Percentiles rank a stretch among this genome's conserved stretches.
Conservation (phyloP, 2,329 filamentous ascomycete genomes). For the Coleophoma eucalyptorum region DNA sequence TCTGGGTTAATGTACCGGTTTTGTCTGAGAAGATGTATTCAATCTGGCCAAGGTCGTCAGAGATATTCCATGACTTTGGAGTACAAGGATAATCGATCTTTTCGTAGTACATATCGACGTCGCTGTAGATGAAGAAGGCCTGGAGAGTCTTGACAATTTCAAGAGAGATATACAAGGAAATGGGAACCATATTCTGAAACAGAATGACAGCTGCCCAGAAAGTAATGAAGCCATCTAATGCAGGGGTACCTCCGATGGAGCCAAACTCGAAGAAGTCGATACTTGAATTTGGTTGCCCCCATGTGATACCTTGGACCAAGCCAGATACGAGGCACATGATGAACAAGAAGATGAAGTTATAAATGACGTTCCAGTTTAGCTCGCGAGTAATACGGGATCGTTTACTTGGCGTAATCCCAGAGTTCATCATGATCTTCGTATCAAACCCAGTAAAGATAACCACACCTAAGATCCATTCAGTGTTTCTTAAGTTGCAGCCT, state of each 20-base stretch:
- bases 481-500: constrained; percentile 91
- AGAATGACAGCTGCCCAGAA: constrained; percentile 95
- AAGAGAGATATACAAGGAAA: constrained; percentile 94
- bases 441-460: constrained; percentile 94
- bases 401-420: constrained; percentile 92
- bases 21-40: constrained; percentile 99
- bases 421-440: constrained; percentile 99
- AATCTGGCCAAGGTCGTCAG: constrained; percentile 94
- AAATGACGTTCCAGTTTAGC: constrained; percentile 95
- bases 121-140: constrained; percentile 96
- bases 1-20: constrained; percentile 84
- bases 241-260: constrained; percentile 70
- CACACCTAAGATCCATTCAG: constrained; percentile 90
- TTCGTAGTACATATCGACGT: constrained; percentile 96
- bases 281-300: constrained; percentile 72
- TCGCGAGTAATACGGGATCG: constrained; percentile 86
- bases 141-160: constrained; percentile 93
- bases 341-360: constrained; percentile 90
- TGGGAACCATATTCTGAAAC: constrained; percentile 98
- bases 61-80: constrained; percentile 98
- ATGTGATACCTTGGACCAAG: constrained; percentile 80
- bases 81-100: constrained; percentile 91
- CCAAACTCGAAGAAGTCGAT: constrained; percentile 81
- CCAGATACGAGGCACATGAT: constrained; percentile 84
- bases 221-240: constrained; percentile 86